A percentile compares a stretch with the other conserved stretches of the same genome.
Conservation (phyloP, 2,329 filamentous ascomycete species). For the Plectosphaerella cucumerina region DNA sequence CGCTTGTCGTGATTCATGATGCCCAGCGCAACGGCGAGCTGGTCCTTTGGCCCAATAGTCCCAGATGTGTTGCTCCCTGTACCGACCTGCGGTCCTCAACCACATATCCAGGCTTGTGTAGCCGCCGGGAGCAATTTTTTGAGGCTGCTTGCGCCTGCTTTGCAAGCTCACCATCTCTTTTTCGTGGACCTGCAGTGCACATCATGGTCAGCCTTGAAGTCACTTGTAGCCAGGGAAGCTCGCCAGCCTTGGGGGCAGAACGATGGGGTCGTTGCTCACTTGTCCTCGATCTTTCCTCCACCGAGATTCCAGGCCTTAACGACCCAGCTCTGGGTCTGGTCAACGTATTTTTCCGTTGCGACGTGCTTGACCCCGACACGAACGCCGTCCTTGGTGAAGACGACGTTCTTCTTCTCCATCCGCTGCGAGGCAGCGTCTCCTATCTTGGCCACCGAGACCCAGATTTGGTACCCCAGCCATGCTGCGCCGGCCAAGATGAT, state of each 20-base stretch:
- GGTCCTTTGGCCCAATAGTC: too few species aligned
- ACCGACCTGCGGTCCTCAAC: too few species aligned
- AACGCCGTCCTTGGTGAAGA: conserved; percentile 71
- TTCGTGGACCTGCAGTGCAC: neutral
- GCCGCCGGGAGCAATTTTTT: too few species aligned
- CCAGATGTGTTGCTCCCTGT: too few species aligned
- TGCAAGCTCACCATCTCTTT: neutral
- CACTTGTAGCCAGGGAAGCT: neutral
- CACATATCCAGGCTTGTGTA: too few species aligned
- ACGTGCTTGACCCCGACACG: conserved; percentile 68
- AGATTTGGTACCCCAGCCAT: conserved; percentile 70
- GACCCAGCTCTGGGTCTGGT: conserved; percentile 65
- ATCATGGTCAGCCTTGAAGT: neutral
- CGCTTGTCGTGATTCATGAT: neutral
- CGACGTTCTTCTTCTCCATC: conserved; percentile 72
- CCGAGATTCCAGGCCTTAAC: conserved; percentile 63
- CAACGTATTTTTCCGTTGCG: conserved; percentile 66
- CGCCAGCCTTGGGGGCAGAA: neutral
- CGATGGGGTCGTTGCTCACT: neutral
- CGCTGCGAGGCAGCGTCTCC: conserved; percentile 60
- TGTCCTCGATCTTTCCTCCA: conserved; percentile 18
- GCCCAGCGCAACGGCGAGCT: too few species aligned
- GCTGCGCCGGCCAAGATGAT: conserved; percentile 50
- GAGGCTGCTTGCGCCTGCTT: neutral
- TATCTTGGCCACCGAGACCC: conserved; percentile 63